These are phyloP conservation scores for Hymenoscyphus fructigenus DNA, from an alignment of 2,329 filamentous ascomycete genomes.

Conservation along the genomic window DNA sequence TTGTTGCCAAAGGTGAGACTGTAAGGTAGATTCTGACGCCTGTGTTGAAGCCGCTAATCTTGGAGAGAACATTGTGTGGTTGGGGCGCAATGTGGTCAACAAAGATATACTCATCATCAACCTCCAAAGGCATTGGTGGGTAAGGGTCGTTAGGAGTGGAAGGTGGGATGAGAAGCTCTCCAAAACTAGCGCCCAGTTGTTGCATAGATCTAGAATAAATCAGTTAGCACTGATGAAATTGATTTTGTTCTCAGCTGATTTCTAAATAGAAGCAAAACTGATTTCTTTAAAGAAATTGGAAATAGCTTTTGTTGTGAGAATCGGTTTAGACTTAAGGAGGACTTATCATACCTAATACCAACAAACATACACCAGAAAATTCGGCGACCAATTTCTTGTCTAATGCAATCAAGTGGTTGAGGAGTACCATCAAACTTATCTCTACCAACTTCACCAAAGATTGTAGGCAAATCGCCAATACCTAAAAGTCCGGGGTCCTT, in stretches of 20 bases:
- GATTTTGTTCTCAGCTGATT: neutral
- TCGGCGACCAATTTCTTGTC: slow-evolving; percentile 70
- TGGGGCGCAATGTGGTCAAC: slow-evolving; percentile 69
- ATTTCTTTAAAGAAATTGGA: slow-evolving; percentile 23
- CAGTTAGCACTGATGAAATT: neutral
- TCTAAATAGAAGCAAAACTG: too few species aligned
- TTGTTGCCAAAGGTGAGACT: slow-evolving; percentile 74
- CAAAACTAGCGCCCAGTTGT: slow-evolving; percentile 71
- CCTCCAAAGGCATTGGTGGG: slow-evolving; percentile 75
- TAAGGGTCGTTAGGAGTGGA: slow-evolving; percentile 74
- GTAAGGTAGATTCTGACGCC: slow-evolving; percentile 77
- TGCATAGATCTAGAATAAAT: slow-evolving; percentile 61
- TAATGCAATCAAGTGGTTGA: slow-evolving; percentile 59
- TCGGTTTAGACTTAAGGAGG: neutral
- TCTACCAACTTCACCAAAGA: slow-evolving; percentile 26
- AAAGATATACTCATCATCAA: slow-evolving; percentile 81
- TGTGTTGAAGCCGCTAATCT: slow-evolving; percentile 77
- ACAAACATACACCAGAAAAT: slow-evolving; percentile 85
- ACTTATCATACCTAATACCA: slow-evolving; percentile 57
- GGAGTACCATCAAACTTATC: slow-evolving; percentile 14
- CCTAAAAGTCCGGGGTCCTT: slow-evolving; percentile 41
- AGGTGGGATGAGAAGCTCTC: slow-evolving; percentile 72
- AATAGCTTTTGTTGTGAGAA: neutral
- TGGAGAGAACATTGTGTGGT: slow-evolving; percentile 64
- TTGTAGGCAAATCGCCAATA: slow-evolving; percentile 23